phyloP scores from a whole-genome alignment of 2,329 filamentous ascomycete genomes.

The Cercospora sp. region DNA sequence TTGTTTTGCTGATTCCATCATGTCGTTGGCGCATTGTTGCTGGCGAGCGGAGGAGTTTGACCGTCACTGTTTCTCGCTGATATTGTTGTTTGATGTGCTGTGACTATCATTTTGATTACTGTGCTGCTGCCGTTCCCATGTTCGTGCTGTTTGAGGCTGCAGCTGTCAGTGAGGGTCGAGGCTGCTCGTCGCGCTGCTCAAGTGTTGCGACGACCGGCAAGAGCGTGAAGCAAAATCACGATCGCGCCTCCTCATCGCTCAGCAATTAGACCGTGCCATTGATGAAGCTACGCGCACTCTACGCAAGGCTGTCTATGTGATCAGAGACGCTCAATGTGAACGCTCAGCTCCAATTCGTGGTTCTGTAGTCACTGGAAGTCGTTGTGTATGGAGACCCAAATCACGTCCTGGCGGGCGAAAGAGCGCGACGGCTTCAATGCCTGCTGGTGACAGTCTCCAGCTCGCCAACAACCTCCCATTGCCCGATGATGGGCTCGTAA shows the following conservation, averaged over 20 bases:
- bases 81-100: background rate
- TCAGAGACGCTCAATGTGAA: background rate
- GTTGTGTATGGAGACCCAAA: too few species aligned
- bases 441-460: too few species aligned
- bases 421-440: background rate
- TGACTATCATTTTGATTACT: too few species aligned
- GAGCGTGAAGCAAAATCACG: too few species aligned
- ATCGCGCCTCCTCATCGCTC: background rate
- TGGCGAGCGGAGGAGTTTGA: background rate
- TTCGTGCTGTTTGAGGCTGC: background rate
- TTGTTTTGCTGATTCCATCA: background rate
- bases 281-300: background rate
- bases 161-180: background rate
- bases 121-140: too few species aligned
- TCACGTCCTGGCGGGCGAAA: too few species aligned
- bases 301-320: accelerated
- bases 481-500: too few species aligned
- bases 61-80: background rate
- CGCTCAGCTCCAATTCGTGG: background rate
- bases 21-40: background rate
- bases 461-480: background rate
- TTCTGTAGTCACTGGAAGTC: background rate
- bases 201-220: background rate
- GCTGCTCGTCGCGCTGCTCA: background rate
- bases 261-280: background rate